Evolutionary conservation across 345 rosid species (phyloP).

Genomic region (Rubroshorea leprosula): DNA sequence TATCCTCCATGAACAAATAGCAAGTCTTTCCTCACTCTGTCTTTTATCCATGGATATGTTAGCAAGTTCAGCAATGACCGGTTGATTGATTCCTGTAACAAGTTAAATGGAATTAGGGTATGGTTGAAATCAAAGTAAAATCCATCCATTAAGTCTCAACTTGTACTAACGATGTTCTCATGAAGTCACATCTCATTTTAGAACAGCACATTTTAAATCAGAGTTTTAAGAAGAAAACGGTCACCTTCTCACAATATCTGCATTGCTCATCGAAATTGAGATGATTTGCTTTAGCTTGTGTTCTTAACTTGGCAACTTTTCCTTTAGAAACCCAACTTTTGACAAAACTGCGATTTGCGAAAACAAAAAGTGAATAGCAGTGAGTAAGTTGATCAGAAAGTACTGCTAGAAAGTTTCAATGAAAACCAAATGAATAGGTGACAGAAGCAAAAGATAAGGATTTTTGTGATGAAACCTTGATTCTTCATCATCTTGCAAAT

Average conservation of each 20-base stretch:
- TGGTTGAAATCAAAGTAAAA: no score
- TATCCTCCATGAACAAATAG: constrained; percentile 59
- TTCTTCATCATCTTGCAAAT: constrained; percentile 53
- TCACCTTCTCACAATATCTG: constrained; percentile 82
- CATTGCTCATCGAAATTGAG: constrained; percentile 81
- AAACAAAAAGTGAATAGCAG: constrained; percentile 10
- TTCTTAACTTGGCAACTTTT: constrained; percentile 60
- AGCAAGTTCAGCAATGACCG: constrained; percentile 54
- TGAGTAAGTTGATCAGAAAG: constrained; percentile 4
- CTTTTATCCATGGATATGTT: constrained; percentile 71
- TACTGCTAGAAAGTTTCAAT: not conserved
- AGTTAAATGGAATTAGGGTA: constrained; percentile 3
- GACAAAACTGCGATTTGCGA: constrained; percentile 65
- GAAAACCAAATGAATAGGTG: not conserved
- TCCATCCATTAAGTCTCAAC: no score
- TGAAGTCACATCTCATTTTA: not conserved
- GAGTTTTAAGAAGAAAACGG: not conserved
- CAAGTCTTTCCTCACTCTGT: constrained; percentile 37
- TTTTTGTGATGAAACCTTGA: constrained; percentile 47
- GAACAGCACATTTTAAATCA: not conserved
- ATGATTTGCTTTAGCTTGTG: constrained; percentile 50
- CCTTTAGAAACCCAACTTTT: constrained; percentile 78
- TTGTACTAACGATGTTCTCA: no score
- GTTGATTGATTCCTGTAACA: constrained; percentile 58
- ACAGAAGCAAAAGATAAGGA: no score